Conservation (phyloP, 2,329 filamentous ascomycete genomes). For the Diaporthe ampelina region DNA sequence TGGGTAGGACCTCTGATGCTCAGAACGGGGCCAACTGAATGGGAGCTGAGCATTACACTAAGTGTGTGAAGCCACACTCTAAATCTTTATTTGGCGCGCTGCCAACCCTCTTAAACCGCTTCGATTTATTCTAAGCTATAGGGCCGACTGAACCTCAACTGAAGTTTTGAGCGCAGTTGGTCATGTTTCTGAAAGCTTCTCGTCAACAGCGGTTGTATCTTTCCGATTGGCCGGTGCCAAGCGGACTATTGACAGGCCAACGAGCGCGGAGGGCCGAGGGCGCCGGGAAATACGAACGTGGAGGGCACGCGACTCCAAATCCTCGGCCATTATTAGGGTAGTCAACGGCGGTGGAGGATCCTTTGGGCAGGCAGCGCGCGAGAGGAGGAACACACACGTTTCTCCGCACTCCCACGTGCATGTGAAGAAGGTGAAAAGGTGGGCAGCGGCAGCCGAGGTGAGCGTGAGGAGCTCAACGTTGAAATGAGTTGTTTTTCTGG, state of each 20-base stretch:
- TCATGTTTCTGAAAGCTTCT: slow-evolving; percentile 4
- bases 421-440: background rate
- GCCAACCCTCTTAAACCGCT: background rate
- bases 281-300: slow-evolving; percentile 8
- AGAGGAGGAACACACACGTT: background rate
- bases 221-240: slow-evolving; percentile 16
- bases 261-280: slow-evolving; percentile 14
- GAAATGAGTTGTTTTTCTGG: slow-evolving; percentile 16
- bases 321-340: too few species aligned
- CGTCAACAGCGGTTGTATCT: background rate
- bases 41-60: too few species aligned
- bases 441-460: slow-evolving; percentile 11
- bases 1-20: too few species aligned
- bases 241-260: slow-evolving; percentile 17
- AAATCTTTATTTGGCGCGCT: too few species aligned
- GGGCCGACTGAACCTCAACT: background rate
- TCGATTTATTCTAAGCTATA: background rate
- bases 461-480: background rate
- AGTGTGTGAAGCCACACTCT: background rate
- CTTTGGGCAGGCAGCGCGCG: background rate
- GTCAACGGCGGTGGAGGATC: background rate
- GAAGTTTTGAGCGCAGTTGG: background rate
- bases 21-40: too few species aligned
- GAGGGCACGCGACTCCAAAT: slow-evolving; percentile 27
- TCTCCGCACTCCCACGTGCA: slow-evolving; percentile 26